Evolutionary conservation across 1,284 basidiomycete species (phyloP).

Genomic region (Erythrobasidium hasegawianum): DNA sequence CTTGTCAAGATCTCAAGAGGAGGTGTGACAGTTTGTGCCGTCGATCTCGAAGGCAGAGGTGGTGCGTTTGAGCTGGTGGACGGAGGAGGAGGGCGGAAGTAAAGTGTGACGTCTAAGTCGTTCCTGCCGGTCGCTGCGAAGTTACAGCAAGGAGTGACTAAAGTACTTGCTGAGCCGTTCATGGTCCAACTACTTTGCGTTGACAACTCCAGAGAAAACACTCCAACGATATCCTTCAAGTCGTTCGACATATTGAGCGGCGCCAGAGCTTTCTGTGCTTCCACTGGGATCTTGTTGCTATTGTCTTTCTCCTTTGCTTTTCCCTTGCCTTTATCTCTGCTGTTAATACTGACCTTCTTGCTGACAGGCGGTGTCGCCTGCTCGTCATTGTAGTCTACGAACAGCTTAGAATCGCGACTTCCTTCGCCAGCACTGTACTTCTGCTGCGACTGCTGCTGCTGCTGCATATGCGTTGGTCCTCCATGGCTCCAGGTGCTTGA

Average conservation of each 20-base stretch:
- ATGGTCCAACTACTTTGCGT: neutral
- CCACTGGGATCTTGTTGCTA: constrained; percentile 12
- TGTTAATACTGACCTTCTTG: neutral
- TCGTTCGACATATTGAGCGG: constrained; percentile 26
- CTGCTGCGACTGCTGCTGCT: constrained; percentile 5
- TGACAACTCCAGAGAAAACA: constrained; percentile 18
- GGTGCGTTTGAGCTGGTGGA: neutral
- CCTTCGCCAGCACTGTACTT: neutral
- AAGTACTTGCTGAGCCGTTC: constrained; percentile 16
- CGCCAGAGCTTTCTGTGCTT: constrained; percentile 33
- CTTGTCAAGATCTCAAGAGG: constrained; percentile 27
- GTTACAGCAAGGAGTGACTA: constrained; percentile 10
- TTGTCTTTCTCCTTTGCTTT: neutral
- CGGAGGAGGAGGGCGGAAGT: constrained; percentile 29
- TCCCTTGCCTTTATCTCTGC: neutral
- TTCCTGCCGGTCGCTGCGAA: constrained; percentile 9
- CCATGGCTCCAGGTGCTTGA: neutral
- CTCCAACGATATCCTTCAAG: constrained; percentile 22
- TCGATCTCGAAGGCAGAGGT: constrained; percentile 15
- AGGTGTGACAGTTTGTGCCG: neutral
- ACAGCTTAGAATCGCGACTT: neutral
- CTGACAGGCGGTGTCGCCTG: neutral
- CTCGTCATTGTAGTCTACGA: neutral
- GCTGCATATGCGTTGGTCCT: constrained; percentile 14
- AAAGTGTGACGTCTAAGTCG: constrained; percentile 30